Base-by-base conservation (phyloP, 192 early-diverging fungal genomes). In the Pilaira anomala region DNA sequence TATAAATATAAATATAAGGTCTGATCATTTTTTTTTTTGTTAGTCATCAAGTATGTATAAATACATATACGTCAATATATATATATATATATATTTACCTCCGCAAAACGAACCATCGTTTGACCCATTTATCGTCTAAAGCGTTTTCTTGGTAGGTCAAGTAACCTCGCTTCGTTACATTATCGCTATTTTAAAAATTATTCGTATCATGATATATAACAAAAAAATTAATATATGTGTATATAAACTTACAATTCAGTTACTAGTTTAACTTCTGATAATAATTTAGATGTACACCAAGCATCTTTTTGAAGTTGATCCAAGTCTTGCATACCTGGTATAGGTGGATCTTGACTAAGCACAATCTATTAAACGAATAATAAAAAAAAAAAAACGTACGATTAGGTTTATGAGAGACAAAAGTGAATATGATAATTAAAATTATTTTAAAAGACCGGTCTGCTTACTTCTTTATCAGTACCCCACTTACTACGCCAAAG, bases 1-100 rank as follows among this genome's bases (percentile, higher is more conserved):
- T 75, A 76, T 88, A 93, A 25, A 93, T 82, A 64, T 90, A 92
- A 30, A 96, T 67, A 66, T 90, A 92, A 12, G 94, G 94, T 30
- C 86, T 81, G 54, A 73, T 69, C 0, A 83, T 63, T 8, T 19
- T 40, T 21, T 12, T 44, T 42, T 46, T 13, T 45, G 42, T 18
- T 11, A 33, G 19, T 48, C 22, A 54, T 13, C 30, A 42, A 24
- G 12, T 25, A 5, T 8, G 42, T 46, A 26, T 53, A n/a, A n/a
- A n/a, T n/a, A n/a, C n/a, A n/a, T n/a, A n/a, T n/a, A n/a, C n/a
- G n/a, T n/a, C n/a, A n/a, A n/a, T n/a, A n/a, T n/a, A n/a, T n/a
- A n/a, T n/a, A n/a, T n/a, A n/a, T n/a, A n/a, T n/a, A n/a, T n/a
- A n/a, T 29, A 57, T 57, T 57, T 76, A 79, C 67, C 85, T 80